These are phyloP conservation scores for Aspergillus carbonarius DNA, from an alignment of 2,329 filamentous ascomycete genomes.

Conservation along the genomic window DNA sequence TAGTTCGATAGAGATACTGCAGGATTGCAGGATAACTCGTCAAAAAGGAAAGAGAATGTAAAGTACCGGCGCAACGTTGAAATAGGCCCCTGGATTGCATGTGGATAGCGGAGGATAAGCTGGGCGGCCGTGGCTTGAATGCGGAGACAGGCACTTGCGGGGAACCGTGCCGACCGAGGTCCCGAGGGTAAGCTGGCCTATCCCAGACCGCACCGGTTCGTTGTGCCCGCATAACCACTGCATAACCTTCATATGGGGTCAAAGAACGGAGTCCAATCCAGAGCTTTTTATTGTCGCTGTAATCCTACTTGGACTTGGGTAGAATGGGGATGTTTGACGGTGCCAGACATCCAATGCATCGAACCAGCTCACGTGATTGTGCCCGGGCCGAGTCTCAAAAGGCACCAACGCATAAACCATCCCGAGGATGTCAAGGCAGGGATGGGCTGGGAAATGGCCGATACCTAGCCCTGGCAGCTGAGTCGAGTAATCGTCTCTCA, in stretches of 20 bases:
- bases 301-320: neutral
- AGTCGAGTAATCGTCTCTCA: neutral
- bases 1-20: constrained; percentile 32
- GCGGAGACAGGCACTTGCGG: constrained; percentile 22
- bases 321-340: neutral
- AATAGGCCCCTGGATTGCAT: neutral
- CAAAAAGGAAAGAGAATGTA: neutral
- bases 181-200: constrained; percentile 28
- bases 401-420: neutral
- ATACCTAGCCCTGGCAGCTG: neutral
- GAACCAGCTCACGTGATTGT: neutral
- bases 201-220: neutral
- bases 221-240: constrained; percentile 4
- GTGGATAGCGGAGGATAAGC: constrained; percentile 6
- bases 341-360: neutral
- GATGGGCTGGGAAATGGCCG: neutral
- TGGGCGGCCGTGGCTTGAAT: constrained; percentile 1
- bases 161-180: constrained; percentile 32
- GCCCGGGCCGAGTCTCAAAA: neutral
- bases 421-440: neutral
- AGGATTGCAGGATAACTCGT: neutral
- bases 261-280: neutral
- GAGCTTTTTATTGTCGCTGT: neutral
- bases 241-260: neutral
- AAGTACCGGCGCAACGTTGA: constrained; percentile 1